A percentile compares a stretch with the other conserved stretches of the same genome.
These are phyloP conservation scores for Cutaneotrichosporon dermatis DNA, from an alignment of 1,284 basidiomycete genomes.

Conservation along the genomic window DNA sequence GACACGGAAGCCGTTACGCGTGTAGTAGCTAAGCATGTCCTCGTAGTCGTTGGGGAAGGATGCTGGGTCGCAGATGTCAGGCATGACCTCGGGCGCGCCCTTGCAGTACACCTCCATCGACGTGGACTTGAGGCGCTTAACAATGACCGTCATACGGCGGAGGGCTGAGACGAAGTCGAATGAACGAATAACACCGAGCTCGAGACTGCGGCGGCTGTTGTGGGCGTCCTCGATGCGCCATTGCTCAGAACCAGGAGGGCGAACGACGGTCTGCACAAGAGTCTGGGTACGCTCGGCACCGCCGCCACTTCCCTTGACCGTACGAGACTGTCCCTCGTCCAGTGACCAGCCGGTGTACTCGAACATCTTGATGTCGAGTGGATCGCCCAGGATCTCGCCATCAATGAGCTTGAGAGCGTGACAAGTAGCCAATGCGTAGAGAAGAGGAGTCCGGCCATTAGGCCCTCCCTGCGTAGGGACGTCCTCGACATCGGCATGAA, in stretches of 20 bases:
- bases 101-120: constrained; percentile 99
- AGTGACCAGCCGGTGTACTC: constrained; percentile 93
- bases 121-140: constrained; percentile 86
- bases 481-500: constrained; percentile 81
- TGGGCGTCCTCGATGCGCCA: constrained; percentile 91
- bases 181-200: constrained; percentile 90
- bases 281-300: constrained; percentile 70
- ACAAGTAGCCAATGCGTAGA: constrained; percentile 92
- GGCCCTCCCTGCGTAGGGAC: constrained; percentile 63
- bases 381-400: constrained; percentile 87
- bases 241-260: constrained; percentile 83
- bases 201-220: constrained; percentile 67
- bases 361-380: constrained; percentile 96
- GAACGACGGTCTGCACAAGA: constrained; percentile 92
- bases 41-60: constrained; percentile 95
- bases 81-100: constrained; percentile 97
- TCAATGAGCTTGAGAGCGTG: constrained; percentile 92
- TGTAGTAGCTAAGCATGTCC: constrained; percentile 94
- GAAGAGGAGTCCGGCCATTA: constrained; percentile 68
- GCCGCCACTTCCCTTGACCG: constrained; percentile 55
- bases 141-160: constrained; percentile 94
- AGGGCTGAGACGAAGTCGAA: constrained; percentile 95
- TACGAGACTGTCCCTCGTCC: constrained; percentile 73
- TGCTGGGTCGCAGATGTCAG: constrained; percentile 82
- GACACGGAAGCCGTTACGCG: constrained; percentile 92